Evolutionary conservation across 306 rosid species (phyloP), one percentile per base, ranked within the genome.

Genomic region (Crotalaria pallida): DNA sequence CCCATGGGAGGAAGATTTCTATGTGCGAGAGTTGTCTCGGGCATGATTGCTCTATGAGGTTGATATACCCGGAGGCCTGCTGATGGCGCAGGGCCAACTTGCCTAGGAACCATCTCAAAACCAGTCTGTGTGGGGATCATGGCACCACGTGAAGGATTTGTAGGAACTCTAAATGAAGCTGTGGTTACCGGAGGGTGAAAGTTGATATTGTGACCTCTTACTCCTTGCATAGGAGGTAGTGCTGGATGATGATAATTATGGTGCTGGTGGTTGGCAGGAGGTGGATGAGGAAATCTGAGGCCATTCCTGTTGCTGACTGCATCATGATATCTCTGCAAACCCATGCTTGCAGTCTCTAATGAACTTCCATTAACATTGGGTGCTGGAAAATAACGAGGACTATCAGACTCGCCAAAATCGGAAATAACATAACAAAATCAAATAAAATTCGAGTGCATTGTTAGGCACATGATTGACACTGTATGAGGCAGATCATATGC

Each of bases 321-420:
- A 47, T 91, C 96, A 21, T 87, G 88, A 86, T 91, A 87, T 87
- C 99, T 82, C 38, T 79, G 87, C 83, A 91, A 57, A 67, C 87
- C 96, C 84, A 84, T 69, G 71, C 70, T 89, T 27, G 69, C 69
- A 73, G 53, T 76, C 57, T 88, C 96, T 68, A 82, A 58, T 16
- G 91, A 81, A 84, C 83, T 70, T 75, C 78, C 86, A 17, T 69
- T 77, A 6, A 80, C 76, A 70, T 59, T 72, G 36, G 79, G 75
- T 26, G 86, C 88, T 83, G 84, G 48, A 44, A 59, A 70, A 58
- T 47, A 70, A 66, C 38, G 55, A 60, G 29, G 45, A 62, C 41
- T 13, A 22, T 75, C 59, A 81, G 71, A 59, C 51, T 68, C 26
- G 41, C 60, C 38, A 56, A 68, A 75, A 65, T 52, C 38, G 40